phyloP scores from a whole-genome alignment of 2,329 filamentous ascomycete species.

The Dothistroma septosporum region DNA sequence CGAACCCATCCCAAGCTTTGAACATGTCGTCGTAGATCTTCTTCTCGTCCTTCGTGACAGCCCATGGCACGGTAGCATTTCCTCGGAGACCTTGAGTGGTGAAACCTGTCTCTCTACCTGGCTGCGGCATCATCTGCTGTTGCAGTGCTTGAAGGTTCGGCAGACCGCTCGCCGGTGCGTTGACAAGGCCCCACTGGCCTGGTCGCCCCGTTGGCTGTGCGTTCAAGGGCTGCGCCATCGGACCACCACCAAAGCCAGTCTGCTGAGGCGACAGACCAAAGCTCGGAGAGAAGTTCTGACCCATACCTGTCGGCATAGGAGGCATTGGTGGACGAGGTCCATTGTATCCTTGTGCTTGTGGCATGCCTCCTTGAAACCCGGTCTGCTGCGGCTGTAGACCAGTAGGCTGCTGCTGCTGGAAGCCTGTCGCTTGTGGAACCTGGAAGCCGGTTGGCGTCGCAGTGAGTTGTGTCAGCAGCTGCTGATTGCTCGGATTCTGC shows the following conservation, averaged over 20 bases:
- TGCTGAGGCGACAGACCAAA: constrained; percentile 51
- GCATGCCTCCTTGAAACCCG: constrained; percentile 55
- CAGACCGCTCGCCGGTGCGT: constrained; percentile 80
- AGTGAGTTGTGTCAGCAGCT: constrained; percentile 55
- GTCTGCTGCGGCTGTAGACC: constrained; percentile 52
- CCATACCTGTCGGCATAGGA: constrained; percentile 74
- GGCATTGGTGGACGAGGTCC: constrained; percentile 77
- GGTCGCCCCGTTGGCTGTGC: constrained; percentile 91
- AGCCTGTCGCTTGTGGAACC: constrained; percentile 52
- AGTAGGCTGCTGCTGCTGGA: constrained; percentile 37
- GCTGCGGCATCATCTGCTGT: constrained; percentile 94
- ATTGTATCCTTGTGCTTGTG: constrained; percentile 73
- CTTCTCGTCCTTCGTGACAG: constrained; percentile 98
- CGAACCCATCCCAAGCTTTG: constrained; percentile 91
- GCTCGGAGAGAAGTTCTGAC: constrained; percentile 38
- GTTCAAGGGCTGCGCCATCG: constrained; percentile 64
- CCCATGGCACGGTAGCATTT: constrained; percentile 95
- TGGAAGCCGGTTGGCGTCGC: constrained; percentile 54
- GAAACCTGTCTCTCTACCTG: constrained; percentile 81
- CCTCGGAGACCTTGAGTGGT: constrained; percentile 84
- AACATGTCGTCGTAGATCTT: constrained; percentile 93
- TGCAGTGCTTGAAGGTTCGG: constrained; percentile 92
- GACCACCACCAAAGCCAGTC: constrained; percentile 58
- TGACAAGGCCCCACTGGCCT: constrained; percentile 97
- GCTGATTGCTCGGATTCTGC: constrained; percentile 65